Base-by-base conservation (phyloP, 108 stramenopile genomes). In the Nannochloropsis gaditana region DNA sequence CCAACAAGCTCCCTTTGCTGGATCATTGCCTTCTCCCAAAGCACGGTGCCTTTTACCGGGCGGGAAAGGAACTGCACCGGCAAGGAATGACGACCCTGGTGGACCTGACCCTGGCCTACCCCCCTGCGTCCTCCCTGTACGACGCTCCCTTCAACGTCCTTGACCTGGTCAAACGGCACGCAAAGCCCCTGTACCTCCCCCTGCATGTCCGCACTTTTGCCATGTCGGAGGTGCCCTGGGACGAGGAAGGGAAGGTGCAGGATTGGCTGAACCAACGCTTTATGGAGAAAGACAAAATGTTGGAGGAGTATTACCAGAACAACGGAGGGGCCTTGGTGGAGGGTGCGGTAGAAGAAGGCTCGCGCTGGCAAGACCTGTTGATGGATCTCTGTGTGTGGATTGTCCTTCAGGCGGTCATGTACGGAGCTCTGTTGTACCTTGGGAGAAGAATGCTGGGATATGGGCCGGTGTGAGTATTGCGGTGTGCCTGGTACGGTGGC, bases 1-100 rank as follows among this genome's bases (percentile, higher is more conserved):
- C 59, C n/a, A 73, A 73, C 59, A 73, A 73, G 19, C 59, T 73
- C 5, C 59, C 59, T n/a, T n/a, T 73, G 3, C 59, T 73, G 19
- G 4, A 73, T 4, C 59, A 73, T n/a, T 73, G 59, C 59, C 59
- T 73, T 15, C 59, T 73, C 2, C 59, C 59, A 2, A 73, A 73
- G 59, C 59, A 73, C 59, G 59, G 59, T 73, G 59, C 59, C 59
- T 73, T 73, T n/a, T n/a, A 19, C 59, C 19, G n/a, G 59, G 59
- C 59, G 2, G 59, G 59, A 15, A 15, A 4, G n/a, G 59, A 15
- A n/a, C 59, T 73, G 59, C 59, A 73, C 2, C 59, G 59, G 59
- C 59, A 73, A n/a, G 59, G 59, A 73, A 73, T 73, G 59, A n/a
- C 15, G 59, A 73, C 59, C 2, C 59, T 73, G 5, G 59, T 73